Evolutionary conservation across 768 basidiomycete genomes (phyloP), one percentile per base, ranked within the genome.

Genomic region (Lentinula edodes): DNA sequence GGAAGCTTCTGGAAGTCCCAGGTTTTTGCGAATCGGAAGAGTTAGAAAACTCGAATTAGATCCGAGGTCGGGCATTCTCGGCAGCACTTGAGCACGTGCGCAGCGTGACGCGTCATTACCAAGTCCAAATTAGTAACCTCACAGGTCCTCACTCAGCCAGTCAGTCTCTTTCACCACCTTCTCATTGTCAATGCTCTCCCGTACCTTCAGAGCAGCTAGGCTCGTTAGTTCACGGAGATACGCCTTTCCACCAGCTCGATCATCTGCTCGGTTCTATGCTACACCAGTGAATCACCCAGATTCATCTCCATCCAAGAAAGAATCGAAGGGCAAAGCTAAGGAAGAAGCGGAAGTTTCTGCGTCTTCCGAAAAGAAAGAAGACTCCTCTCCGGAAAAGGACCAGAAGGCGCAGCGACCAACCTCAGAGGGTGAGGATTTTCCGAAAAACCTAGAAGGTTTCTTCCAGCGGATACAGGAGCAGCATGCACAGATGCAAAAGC

Each of bases 381-480:
- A 32, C 18, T 7, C 54, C n/a, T 45, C 53, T 28, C 61, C 57
- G 23, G 62, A 66, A 42, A 28, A 60, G 18, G 62, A 63, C 9
- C n/a, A 60, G 46, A 64, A 68, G 55, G 55, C 23, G n/a, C 41
- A 45, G 15, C 42, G n/a, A 10, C 38, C n/a, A 43, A 23, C n/a
- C 16, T 62, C 18, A 50, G 62, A 28, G n/a, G 35, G 41, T 6
- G 58, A 76, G 50, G 80, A 83, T 57, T 68, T 87, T 45, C 83
- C 88, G 45, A 88, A 84, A 67, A 86, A 78, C 32, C 81, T 91
- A 32, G 90, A 91, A 65, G 89, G 90, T 52, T 91, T 91, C 69
- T 91, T 91, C 75, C 81, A 86, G 70, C 88, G 87, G 61, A 85
- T 86, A 63, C 77, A 80, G 65, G 76, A 80, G 63, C 73, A 75